phyloP scores from a whole-genome alignment of 805 yeast genomes.

The Candida easanensis region DNA sequence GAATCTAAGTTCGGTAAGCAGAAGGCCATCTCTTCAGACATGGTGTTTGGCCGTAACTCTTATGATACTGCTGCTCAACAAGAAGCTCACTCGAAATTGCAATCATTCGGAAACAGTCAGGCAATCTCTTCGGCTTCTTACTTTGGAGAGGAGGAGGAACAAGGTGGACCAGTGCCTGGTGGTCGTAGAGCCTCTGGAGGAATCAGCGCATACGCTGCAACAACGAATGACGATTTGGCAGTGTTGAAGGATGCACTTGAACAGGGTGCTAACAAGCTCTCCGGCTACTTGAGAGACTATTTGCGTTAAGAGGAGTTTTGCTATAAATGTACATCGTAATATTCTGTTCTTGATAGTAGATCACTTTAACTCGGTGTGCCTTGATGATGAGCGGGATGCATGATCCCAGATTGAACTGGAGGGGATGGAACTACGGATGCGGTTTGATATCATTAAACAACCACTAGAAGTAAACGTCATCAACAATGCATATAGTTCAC shows the following conservation, averaged over 20 bases:
- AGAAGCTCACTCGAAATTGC: constrained; percentile 81
- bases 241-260: constrained; percentile 89
- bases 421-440: no score
- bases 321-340: no score
- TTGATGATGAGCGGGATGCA: no score
- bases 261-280: constrained; percentile 87
- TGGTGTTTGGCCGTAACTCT: constrained; percentile 84
- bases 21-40: constrained; percentile 95
- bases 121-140: constrained; percentile 90
- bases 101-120: constrained; percentile 79
- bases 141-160: constrained; percentile 79
- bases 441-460: no score
- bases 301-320: constrained; percentile 40
- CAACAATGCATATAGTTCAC: no score
- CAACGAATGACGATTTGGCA: constrained; percentile 86
- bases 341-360: no score
- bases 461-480: no score
- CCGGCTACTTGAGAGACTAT: constrained; percentile 83
- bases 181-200: constrained; percentile 34
- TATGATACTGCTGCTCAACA: constrained; percentile 73
- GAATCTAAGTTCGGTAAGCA: constrained; percentile 79
- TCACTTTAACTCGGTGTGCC: no score
- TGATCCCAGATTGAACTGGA: no score
- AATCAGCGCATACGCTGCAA: constrained; percentile 65
- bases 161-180: constrained; percentile 27